Conservation (phyloP, 352 stramenopile genomes). For the Globisporangium ultimum region DNA sequence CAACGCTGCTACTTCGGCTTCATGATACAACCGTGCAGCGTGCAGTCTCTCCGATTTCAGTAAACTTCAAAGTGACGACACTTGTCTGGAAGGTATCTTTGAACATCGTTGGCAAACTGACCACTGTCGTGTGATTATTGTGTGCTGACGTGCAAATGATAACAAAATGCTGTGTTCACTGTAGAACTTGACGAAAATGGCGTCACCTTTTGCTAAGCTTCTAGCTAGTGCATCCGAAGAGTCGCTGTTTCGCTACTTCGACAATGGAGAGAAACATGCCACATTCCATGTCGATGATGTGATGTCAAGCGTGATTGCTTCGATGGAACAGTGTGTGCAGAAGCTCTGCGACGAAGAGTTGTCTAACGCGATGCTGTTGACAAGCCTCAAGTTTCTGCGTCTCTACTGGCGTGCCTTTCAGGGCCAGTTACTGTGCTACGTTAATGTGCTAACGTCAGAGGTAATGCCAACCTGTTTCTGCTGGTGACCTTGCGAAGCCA, state of each 20-base stretch:
- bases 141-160: neutral
- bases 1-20: conserved; percentile 12
- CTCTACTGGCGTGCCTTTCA: conserved; percentile 63
- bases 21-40: conserved; percentile 6
- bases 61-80: conserved; percentile 36
- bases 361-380: neutral
- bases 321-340: conserved; percentile 24
- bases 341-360: conserved; percentile 10
- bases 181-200: conserved; percentile 47
- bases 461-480: conserved; percentile 1
- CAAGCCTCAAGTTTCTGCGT: conserved; percentile 40
- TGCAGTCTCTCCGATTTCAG: neutral
- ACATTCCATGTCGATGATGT: conserved; percentile 30
- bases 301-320: conserved; percentile 22
- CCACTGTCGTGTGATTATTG: neutral
- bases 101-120: neutral
- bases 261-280: neutral
- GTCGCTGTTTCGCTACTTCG: neutral
- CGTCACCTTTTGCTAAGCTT: conserved; percentile 19
- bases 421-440: conserved; percentile 36
- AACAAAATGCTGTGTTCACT: neutral
- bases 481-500: neutral
- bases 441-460: conserved; percentile 18
- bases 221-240: conserved; percentile 7
- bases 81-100: conserved; percentile 47